Evolutionary conservation across 257 asterid species (phyloP).

Genomic region (Solanum piurae): DNA sequence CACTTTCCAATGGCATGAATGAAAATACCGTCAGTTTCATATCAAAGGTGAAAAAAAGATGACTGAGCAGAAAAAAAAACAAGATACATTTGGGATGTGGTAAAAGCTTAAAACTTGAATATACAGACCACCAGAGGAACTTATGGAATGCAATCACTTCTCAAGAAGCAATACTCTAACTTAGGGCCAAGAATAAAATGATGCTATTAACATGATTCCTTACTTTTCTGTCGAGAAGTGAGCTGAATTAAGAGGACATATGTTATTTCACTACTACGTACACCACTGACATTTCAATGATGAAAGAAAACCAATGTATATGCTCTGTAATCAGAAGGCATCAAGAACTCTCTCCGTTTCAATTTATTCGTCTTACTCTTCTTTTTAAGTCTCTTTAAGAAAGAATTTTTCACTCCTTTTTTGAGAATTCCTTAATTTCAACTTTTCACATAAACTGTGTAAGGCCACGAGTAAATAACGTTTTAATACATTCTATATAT

Average conservation of each 20-base stretch:
- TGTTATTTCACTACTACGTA: neutral
- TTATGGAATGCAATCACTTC: neutral
- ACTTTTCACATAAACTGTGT: neutral
- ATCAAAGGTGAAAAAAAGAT: neutral
- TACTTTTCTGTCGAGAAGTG: neutral
- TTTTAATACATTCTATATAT: no score
- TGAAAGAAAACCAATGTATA: neutral
- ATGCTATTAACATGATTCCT: no score
- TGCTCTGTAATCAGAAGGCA: neutral
- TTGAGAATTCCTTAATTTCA: no score
- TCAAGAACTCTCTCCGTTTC: neutral
- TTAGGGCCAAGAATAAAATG: neutral
- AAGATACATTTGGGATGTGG: neutral
- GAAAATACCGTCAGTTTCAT: neutral
- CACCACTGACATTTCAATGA: neutral
- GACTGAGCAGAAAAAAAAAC: no score
- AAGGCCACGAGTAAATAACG: neutral
- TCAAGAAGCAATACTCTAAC: neutral
- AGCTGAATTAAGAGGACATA: neutral
- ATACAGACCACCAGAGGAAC: neutral
- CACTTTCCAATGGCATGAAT: neutral
- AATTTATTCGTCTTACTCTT: no score
- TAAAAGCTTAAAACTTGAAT: neutral
- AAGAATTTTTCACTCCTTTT: no score
- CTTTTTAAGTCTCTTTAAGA: no score